Evolutionary conservation across 257 asterid genomes (phyloP), one percentile per base, ranked within the genome.

Genomic region (Sherardia arvensis): DNA sequence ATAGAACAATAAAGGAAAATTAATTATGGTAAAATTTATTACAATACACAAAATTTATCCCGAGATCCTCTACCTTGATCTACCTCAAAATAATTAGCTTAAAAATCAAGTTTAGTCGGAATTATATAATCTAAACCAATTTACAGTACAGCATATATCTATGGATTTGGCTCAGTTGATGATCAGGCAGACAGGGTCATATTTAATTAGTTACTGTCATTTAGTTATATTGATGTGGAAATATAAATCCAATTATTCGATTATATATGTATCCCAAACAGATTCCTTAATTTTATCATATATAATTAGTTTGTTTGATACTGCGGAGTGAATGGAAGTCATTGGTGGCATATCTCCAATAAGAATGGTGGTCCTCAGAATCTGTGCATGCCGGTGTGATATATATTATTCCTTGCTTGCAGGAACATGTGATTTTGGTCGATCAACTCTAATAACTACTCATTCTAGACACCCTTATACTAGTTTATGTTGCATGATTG

Each of bases 401-500:
- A 43, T 54, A 54, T 54, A 17, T 30, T 61, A 59, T n/a, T 58
- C 43, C 9, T 72, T 55, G 49, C 62, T 64, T 59, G 71, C 66
- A 49, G 63, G 56, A 58, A 59, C 71, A 58, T 59, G 38, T n/a
- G 64, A 65, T n/a, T n/a, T 40, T 65, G 66, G 62, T 53, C 65
- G 75, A 69, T 56, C 33, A 29, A 60, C 33, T 54, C 59, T n/a
- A n/a, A 18, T 18, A 10, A 54, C 33, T 54, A 20, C 58, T 56
- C 61, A 70, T 36, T 59, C 43, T 14, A 8, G 54, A 47, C 22
- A 6, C 8, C 23, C 55, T 49, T 21, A 11, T 59, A n/a, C n/a
- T 30, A 2, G 6, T 73, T 68, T 70, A 64, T 10, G 64, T 29
- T 73, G 70, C 66, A 70, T 73, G 70, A 76, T 76, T 79, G 22